Evolutionary conservation across 2,329 filamentous ascomycete species (phyloP).

Genomic region (Fusarium pseudograminearum): DNA sequence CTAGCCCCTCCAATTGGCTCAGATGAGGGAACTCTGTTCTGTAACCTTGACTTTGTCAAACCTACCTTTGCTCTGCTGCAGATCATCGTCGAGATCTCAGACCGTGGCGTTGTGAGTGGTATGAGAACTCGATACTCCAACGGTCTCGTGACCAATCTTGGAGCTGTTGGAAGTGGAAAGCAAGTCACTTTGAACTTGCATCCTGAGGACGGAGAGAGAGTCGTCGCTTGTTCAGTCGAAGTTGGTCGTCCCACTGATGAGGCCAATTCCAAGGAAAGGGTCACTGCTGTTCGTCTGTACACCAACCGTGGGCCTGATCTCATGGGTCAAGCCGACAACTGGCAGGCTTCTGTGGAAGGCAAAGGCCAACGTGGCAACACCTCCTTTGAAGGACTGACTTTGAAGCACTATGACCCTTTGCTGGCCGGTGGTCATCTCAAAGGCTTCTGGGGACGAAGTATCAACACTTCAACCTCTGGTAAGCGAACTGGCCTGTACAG

Average conservation of each 20-base stretch:
- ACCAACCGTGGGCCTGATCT: neutral
- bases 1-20: neutral
- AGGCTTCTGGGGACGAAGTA: slow-evolving; percentile 4
- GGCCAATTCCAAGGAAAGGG: neutral
- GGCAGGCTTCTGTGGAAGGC: neutral
- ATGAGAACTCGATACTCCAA: neutral
- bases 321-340: neutral
- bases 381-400: neutral
- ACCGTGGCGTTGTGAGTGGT: neutral
- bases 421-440: neutral
- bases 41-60: slow-evolving; percentile 7
- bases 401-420: neutral
- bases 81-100: neutral
- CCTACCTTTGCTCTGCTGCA: neutral
- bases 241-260: neutral
- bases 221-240: too few species aligned
- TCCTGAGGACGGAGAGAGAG: neutral
- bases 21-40: neutral
- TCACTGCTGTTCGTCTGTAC: neutral
- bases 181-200: neutral
- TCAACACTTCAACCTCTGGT: slow-evolving; percentile 1
- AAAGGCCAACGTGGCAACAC: neutral
- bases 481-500: neutral
- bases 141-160: neutral
- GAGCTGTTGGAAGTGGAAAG: neutral